phyloP scores from a whole-genome alignment of 2,329 filamentous ascomycete species.

The Phoma sp. region DNA sequence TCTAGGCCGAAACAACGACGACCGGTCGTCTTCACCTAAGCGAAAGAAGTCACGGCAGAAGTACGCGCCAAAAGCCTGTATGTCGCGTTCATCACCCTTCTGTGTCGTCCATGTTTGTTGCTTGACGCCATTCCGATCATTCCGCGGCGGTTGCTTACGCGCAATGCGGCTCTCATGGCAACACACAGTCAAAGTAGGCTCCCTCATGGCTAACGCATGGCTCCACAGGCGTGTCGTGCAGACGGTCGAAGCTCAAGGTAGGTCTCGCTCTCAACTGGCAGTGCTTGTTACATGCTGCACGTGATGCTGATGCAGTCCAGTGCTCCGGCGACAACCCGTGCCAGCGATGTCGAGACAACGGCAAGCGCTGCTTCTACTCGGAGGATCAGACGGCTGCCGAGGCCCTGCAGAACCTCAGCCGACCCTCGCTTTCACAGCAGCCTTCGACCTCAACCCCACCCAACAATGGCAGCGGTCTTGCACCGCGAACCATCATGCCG shows the following conservation, averaged over 20 bases:
- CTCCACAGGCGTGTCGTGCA: conserved; percentile 42
- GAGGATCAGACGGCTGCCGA: conserved; percentile 48
- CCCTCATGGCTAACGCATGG: conserved; percentile 19
- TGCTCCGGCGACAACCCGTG: conserved; percentile 47
- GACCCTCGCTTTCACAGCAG: conserved; percentile 34
- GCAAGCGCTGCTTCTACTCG: conserved; percentile 46
- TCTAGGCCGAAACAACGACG: conserved; percentile 27
- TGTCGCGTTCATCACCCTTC: conserved; percentile 18
- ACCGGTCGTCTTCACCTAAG: conserved; percentile 38
- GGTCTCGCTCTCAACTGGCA: background rate
- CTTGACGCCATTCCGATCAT: conserved; percentile 22
- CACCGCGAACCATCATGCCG: conserved; percentile 29
- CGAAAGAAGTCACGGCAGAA: conserved; percentile 47
- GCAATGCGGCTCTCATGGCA: background rate
- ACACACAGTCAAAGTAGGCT: background rate
- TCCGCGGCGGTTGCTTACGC: conserved; percentile 24
- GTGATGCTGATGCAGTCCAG: conserved; percentile 19
- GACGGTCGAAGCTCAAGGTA: conserved; percentile 47
- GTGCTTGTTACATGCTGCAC: background rate
- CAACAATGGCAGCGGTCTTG: conserved; percentile 23
- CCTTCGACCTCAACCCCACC: conserved; percentile 9
- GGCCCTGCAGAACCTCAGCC: conserved; percentile 46
- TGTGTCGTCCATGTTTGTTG: background rate
- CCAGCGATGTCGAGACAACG: conserved; percentile 44
- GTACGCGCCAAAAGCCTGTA: conserved; percentile 46